Base-by-base conservation (phyloP, 305 asterid genomes). In the Solanum aculeatissimum region DNA sequence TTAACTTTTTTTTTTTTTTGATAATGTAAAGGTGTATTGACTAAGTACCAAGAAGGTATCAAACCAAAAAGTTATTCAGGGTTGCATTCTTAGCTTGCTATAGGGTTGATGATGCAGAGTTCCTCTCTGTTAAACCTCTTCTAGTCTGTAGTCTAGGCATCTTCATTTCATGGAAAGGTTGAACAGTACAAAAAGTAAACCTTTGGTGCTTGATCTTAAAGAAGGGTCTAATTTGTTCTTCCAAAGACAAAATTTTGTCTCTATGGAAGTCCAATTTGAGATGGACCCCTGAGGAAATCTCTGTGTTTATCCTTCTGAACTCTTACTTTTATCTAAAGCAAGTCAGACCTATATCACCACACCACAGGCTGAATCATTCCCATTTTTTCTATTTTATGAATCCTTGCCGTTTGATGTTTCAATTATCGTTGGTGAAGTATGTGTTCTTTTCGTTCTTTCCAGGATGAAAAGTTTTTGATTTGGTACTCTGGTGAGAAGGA, bases 401-500 rank as follows among this genome's bases (percentile, higher is more conserved):
- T 15, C 82, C 29, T 77, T 77, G 47, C 11, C 82, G 19, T 77
- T 27, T 77, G 12, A 6, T 27, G 82, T 77, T n/a, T 51, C 82
- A 77, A 29, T 77, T 77, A 18, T 13, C 29, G 65, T 29, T 16
- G 63, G 65, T 51, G 29, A 77, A 53, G 43, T 77, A 29, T 25
- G 65, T 4, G 62, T 0, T 19, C 21, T 35, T 75, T 54, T 68
- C 62, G 38, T 79, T 80, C 51, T 27, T 82, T 71, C 60, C 91
- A 91, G 93, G 93, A 91, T 83, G 92, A 91, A 54, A 87, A 88
- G 83, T 89, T 80, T 72, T 86, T 90, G 88, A 84, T 89, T 82
- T 89, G 93, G 93, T 89, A 85, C 74, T 88, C 92, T 15, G 91
- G 91, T 83, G 88, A 87, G 88, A 87, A 88, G 87, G 93, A 90